Evolutionary conservation across 2,329 filamentous ascomycete species (phyloP).

Genomic region (Lecanicillium sp.): DNA sequence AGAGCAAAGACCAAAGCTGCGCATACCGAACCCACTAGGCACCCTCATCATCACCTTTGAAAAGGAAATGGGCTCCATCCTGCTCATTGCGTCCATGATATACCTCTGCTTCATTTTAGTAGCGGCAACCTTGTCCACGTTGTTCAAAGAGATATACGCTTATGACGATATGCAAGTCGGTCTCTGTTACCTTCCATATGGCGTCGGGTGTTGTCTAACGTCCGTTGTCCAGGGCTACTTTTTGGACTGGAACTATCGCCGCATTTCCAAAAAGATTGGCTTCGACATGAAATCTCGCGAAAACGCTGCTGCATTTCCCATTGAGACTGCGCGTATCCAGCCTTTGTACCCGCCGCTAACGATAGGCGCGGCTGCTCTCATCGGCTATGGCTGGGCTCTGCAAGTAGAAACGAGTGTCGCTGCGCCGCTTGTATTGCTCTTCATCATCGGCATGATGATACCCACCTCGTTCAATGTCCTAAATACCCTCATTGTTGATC

Average conservation of each 20-base stretch:
- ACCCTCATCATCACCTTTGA: constrained; percentile 45
- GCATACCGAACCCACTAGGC: constrained; percentile 49
- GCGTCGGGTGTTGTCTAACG: constrained; percentile 38
- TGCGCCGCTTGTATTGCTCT: constrained; percentile 45
- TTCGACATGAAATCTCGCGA: constrained; percentile 51
- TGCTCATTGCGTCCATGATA: constrained; percentile 43
- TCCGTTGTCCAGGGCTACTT: constrained; percentile 48
- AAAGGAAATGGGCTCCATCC: constrained; percentile 47
- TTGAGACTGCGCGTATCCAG: constrained; percentile 46
- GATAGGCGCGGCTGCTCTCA: constrained; percentile 42
- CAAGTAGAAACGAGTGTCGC: constrained; percentile 42
- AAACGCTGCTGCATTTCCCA: constrained; percentile 42
- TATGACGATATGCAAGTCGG: constrained; percentile 43
- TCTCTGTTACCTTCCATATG: constrained; percentile 47
- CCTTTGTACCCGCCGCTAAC: constrained; percentile 45
- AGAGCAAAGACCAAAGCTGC: constrained; percentile 31
- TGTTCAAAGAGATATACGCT: constrained; percentile 42
- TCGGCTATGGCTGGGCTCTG: constrained; percentile 51
- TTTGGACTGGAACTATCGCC: constrained; percentile 61
- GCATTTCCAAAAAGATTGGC: constrained; percentile 53
- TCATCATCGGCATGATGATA: constrained; percentile 47
- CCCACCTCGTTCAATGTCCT: constrained; percentile 56
- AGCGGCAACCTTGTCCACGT: constrained; percentile 42
- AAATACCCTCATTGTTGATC: constrained; percentile 55
- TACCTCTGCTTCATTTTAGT: constrained; percentile 49